Evolutionary conservation across 2,329 filamentous ascomycete species (phyloP).

Genomic region (Teratosphaeria pseudoeucalypti): DNA sequence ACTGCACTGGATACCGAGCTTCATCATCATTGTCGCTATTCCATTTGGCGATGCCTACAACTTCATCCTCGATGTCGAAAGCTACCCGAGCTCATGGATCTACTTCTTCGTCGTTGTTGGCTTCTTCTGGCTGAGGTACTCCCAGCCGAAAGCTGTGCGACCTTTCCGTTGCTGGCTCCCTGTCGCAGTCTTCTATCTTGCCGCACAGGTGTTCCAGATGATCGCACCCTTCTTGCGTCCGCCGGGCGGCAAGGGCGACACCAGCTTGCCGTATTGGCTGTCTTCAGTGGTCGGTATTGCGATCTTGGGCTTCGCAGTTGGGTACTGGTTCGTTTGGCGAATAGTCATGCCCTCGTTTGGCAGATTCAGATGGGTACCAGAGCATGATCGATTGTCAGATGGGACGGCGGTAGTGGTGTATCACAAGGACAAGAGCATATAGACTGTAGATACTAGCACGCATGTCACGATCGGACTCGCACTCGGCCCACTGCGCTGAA

Average conservation of each 20-base stretch:
- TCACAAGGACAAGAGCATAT: background rate
- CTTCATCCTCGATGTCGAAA: slow-evolving; percentile 31
- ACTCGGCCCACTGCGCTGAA: too few relatives aligned
- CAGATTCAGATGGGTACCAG: slow-evolving; percentile 11
- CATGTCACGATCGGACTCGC: too few relatives aligned
- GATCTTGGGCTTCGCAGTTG: slow-evolving; percentile 39
- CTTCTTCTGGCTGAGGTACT: slow-evolving; percentile 38
- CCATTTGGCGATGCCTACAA: slow-evolving; percentile 59
- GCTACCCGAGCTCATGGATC: slow-evolving; percentile 50
- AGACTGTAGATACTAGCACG: background rate
- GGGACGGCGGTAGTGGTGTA: background rate
- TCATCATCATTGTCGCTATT: slow-evolving; percentile 56
- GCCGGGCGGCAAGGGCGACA: slow-evolving; percentile 37
- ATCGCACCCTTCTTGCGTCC: slow-evolving; percentile 44
- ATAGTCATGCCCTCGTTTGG: slow-evolving; percentile 37
- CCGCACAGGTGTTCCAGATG: slow-evolving; percentile 44
- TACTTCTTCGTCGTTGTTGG: slow-evolving; percentile 42
- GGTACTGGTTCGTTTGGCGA: slow-evolving; percentile 45
- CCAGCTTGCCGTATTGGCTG: slow-evolving; percentile 43
- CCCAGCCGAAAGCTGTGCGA: slow-evolving; percentile 31
- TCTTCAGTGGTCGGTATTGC: slow-evolving; percentile 44
- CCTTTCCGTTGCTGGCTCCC: slow-evolving; percentile 41
- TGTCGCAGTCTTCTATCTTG: slow-evolving; percentile 42
- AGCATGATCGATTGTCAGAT: background rate
- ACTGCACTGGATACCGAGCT: slow-evolving; percentile 53